Conservation (phyloP, 345 rosid genomes). For the Citrus hindsii region DNA sequence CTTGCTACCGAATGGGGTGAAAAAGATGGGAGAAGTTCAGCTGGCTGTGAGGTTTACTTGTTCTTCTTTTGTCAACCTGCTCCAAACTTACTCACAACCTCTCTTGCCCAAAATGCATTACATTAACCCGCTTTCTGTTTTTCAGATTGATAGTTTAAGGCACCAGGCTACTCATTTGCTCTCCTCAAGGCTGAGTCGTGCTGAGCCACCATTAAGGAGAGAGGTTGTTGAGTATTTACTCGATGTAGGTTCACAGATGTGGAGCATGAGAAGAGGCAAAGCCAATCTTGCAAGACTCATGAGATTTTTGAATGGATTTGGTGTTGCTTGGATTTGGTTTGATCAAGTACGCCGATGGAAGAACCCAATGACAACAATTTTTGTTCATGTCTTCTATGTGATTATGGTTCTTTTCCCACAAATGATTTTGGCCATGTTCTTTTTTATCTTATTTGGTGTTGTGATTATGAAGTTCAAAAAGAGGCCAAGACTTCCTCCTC, state of each 20-base stretch:
- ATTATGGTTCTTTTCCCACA: conserved; percentile 18
- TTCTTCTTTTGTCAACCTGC: conserved; percentile 26
- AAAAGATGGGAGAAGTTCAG: conserved; percentile 55
- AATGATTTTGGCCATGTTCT: conserved; percentile 22
- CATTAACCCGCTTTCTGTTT: conserved; percentile 36
- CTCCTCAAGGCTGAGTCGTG: conserved; percentile 29
- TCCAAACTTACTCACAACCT: conserved; percentile 37
- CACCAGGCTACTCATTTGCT: conserved; percentile 36
- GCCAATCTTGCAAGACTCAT: conserved; percentile 40
- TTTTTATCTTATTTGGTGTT: conserved; percentile 8
- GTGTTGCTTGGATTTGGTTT: conserved; percentile 32
- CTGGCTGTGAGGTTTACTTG: conserved; percentile 45
- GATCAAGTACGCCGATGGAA: conserved; percentile 38
- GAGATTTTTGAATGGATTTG: conserved; percentile 20
- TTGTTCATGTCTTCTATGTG: conserved; percentile 9
- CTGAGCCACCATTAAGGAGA: conserved; percentile 44
- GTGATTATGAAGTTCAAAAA: conserved; percentile 20
- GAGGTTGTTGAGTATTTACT: conserved; percentile 60
- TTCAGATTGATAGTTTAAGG: conserved; percentile 40
- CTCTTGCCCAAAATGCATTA: conserved; percentile 43
- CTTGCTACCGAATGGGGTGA: conserved; percentile 35
- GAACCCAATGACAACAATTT: conserved; percentile 24
- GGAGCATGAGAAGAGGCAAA: conserved; percentile 48
- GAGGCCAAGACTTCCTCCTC: conserved; percentile 47
- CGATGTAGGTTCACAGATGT: conserved; percentile 30